Conservation (phyloP, 73 alveolate species). For the Tetrahymena thermophila region DNA sequence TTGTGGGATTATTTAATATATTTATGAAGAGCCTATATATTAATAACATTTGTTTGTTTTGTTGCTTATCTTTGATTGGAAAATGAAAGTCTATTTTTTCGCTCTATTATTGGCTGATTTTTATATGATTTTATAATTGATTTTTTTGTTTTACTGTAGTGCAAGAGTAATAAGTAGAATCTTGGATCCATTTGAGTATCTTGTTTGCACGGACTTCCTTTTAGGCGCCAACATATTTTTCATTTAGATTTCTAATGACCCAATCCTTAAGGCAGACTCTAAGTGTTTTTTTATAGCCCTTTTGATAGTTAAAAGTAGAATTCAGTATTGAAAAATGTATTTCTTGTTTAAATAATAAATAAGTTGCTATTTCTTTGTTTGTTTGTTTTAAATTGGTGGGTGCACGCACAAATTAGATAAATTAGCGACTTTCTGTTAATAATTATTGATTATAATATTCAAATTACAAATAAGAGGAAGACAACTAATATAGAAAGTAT, state of each 20-base stretch:
- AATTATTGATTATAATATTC: too few relatives aligned
- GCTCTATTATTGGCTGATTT: not conserved
- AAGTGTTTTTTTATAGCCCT: not conserved
- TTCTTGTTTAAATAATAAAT: too few relatives aligned
- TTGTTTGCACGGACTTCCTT: conserved; percentile 10
- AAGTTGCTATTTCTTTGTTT: not conserved
- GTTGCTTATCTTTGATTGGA: too few relatives aligned
- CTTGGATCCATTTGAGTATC: conserved; percentile 26
- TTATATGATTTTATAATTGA: not conserved
- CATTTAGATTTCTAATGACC: not conserved
- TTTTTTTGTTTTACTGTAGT: conserved; percentile 13
- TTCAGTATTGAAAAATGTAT: not conserved
- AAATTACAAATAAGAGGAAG: not conserved
- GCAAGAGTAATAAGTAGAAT: conserved; percentile 12
- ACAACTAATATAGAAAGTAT: not conserved
- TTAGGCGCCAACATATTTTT: conserved; percentile 18
- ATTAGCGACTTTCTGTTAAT: not conserved
- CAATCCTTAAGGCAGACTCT: not conserved
- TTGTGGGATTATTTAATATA: too few relatives aligned
- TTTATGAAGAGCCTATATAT: too few relatives aligned
- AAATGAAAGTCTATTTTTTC: not conserved
- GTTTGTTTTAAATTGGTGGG: not conserved
- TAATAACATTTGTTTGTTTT: too few relatives aligned
- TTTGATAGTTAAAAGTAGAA: not conserved
- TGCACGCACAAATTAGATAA: not conserved